These are phyloP conservation scores for Cenchrus americanus DNA, from an alignment of 176 grass and related monocot genomes.

Conservation along the genomic window DNA sequence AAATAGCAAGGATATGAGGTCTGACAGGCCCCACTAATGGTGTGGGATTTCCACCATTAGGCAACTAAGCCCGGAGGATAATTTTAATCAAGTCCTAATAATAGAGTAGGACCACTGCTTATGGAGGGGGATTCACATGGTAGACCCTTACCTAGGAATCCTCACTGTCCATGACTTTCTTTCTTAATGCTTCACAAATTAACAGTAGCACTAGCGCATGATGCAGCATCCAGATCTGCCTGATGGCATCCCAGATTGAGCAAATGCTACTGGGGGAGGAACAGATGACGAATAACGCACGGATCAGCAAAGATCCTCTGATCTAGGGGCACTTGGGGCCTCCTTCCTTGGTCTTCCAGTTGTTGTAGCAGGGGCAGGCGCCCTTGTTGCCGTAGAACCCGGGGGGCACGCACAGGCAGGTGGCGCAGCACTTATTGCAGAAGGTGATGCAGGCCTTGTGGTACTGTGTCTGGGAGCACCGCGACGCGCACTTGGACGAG, in stretches of 20 bases:
- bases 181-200: not conserved
- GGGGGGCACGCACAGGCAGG: constrained; percentile 64
- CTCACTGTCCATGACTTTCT: not conserved
- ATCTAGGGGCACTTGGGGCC: constrained; percentile 54
- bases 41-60: not conserved
- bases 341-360: constrained; percentile 70
- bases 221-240: not conserved
- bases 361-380: constrained; percentile 68
- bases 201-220: not conserved
- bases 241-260: not conserved
- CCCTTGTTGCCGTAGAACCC: constrained; percentile 68
- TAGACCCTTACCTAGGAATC: constrained; percentile 3
- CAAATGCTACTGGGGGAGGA: not conserved
- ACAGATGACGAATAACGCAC: no score
- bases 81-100: not conserved
- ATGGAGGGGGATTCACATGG: not conserved
- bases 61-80: no score
- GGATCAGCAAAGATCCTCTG: no score
- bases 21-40: no score
- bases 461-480: constrained; percentile 57
- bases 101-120: not conserved
- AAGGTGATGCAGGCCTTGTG: constrained; percentile 62
- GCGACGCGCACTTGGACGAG: constrained; percentile 32
- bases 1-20: not conserved
- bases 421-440: constrained; percentile 69